A percentile compares a stretch with the other conserved stretches of the same genome.
phyloP scores from a whole-genome alignment of 495 filamentous ascomycete genomes.

The Bacidia rubella region DNA sequence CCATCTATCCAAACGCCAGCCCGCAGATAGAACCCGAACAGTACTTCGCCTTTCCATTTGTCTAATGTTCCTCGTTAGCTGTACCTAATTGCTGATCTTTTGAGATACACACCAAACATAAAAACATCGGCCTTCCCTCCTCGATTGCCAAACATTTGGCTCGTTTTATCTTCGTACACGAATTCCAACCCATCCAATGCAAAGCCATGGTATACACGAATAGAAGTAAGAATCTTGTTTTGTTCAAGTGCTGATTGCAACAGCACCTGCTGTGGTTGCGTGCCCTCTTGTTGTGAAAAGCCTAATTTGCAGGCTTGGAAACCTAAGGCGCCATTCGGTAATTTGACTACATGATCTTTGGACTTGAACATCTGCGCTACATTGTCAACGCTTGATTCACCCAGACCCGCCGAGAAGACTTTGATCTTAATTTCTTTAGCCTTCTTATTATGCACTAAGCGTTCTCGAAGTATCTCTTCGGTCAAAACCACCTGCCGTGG shows the following conservation, averaged over 20 bases:
- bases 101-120: conserved; percentile 51
- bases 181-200: conserved; percentile 85
- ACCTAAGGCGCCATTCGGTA: conserved; percentile 58
- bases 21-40: conserved; percentile 77
- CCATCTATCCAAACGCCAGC: conserved; percentile 80
- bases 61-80: too few species aligned
- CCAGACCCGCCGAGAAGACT: conserved; percentile 61
- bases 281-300: conserved; percentile 54
- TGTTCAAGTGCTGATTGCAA: conserved; percentile 55
- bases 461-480: conserved; percentile 59
- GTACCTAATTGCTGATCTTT: too few species aligned
- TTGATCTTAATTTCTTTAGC: conserved; percentile 56
- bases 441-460: conserved; percentile 54
- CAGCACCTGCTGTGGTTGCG: conserved; percentile 57
- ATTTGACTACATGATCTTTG: conserved; percentile 56
- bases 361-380: conserved; percentile 48
- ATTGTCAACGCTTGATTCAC: conserved; percentile 60
- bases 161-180: conserved; percentile 75
- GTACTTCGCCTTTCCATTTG: conserved; percentile 67
- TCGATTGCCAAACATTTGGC: conserved; percentile 78
- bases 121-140: conserved; percentile 66
- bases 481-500: conserved; percentile 59
- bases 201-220: conserved; percentile 65
- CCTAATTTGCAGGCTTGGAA: conserved; percentile 72
- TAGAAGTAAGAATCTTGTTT: conserved; percentile 58